Conservation (phyloP, 2,329 filamentous ascomycete species). For the Trichoderma sp. region DNA sequence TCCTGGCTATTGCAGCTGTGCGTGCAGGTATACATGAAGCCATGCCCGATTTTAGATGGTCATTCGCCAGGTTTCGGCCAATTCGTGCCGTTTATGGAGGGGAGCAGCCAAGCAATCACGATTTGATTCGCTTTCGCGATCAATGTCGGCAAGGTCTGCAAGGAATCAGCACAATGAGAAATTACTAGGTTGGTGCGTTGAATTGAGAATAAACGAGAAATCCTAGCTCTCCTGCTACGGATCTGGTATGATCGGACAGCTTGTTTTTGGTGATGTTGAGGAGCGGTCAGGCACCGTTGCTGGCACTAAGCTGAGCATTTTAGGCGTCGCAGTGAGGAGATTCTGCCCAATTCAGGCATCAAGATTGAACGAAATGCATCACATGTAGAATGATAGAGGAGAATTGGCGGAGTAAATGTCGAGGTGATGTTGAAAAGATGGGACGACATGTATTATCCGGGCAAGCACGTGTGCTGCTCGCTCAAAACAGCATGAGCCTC, state of each 20-base stretch:
- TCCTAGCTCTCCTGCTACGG: neutral
- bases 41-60: neutral
- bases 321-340: neutral
- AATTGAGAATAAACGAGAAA: neutral
- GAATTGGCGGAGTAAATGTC: neutral
- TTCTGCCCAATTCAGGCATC: neutral
- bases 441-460: neutral
- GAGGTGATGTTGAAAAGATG: neutral
- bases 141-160: neutral
- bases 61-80: neutral
- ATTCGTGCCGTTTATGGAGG: neutral
- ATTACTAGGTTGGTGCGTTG: neutral
- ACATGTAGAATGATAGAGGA: neutral
- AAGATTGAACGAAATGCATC: neutral
- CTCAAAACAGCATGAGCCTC: neutral
- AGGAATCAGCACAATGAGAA: neutral
- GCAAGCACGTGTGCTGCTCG: neutral
- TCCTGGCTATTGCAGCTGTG: neutral
- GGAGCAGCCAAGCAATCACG: neutral
- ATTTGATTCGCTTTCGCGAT: neutral
- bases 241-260: neutral
- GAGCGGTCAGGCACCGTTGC: neutral
- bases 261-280: neutral
- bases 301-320: neutral
- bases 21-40: neutral